Base-by-base conservation (phyloP, 176 grass and related monocot species). In the Echinochloa phyllopogon region DNA sequence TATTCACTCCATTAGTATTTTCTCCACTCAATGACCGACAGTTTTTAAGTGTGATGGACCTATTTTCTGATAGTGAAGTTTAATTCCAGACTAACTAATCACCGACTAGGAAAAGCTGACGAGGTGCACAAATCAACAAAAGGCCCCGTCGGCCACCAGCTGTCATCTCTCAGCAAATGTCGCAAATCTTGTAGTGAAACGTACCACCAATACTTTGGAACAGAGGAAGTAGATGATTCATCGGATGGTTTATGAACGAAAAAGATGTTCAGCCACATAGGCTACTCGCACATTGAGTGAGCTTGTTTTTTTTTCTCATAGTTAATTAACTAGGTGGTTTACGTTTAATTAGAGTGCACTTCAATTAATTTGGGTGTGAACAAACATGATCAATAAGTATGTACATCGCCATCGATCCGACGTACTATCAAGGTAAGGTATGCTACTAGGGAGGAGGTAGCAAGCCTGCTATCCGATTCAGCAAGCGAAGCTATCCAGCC, bases 391-490 rank as follows among this genome's bases (percentile, higher is more conserved):
- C 29, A 33, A 33, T 33, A 33, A 79, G n/a, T 79, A 65, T 37
- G 43, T 60, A 27, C 41, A 58, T 60, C 36, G 17, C 37, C 82
- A 18, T 65, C 33, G 21, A 50, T 75, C 50, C 73, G 77, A 21
- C n/a, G 38, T 45, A 20, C 52, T n/a, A 59, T 4, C 15, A 59
- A 60, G 10, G 68, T 20, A 23, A 33, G 29, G 29, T 33, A 33
- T 33, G 29, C 29, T 33, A 33, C 39, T 29, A 23, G 66, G 66
- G 21, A 44, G 40, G 66, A 20, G 37, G 1, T 66, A 20, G 8
- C 72, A 52, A 20, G 80, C 80, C 33, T 65, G 63, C 33, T 48
- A 41, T 39, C 71, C 39, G 59, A 13, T 79, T 62, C 53, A 77
- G 65, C 74, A 51, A 79, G 83, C 64, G 36, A 70, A 29, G 48